These are phyloP conservation scores for Sambucus nigra DNA, from an alignment of 129 eudicot genomes.

Conservation along the genomic window DNA sequence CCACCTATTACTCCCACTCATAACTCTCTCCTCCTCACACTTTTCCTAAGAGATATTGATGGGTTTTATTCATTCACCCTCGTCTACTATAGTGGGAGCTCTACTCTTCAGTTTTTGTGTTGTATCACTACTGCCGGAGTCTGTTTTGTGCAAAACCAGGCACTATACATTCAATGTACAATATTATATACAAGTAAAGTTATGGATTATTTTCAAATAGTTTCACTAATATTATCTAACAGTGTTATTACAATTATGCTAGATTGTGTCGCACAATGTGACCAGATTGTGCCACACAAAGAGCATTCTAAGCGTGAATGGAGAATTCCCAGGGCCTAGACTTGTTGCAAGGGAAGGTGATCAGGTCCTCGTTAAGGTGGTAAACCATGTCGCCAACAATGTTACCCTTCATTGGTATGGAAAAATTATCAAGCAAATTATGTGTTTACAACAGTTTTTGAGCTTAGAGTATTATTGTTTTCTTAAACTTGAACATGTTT, in stretches of 20 bases:
- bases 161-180: conserved; percentile 32
- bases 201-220: not conserved
- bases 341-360: conserved; percentile 28
- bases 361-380: conserved; percentile 18
- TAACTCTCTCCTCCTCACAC: not conserved
- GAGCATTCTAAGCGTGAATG: conserved; percentile 20
- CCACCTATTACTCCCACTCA: not conserved
- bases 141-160: conserved; percentile 18
- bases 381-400: conserved; percentile 17
- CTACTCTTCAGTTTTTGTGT: conserved; percentile 6
- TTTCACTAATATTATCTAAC: not conserved
- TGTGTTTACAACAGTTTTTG: not conserved
- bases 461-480: no score
- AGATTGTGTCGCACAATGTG: conserved; percentile 26
- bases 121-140: conserved; percentile 10
- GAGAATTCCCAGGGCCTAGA: conserved; percentile 24
- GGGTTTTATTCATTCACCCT: not conserved
- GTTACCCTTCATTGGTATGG: conserved; percentile 28
- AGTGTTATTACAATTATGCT: not conserved
- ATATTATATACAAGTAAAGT: not conserved
- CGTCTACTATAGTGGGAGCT: conserved; percentile 10
- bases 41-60: not conserved
- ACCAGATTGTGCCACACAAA: conserved; percentile 30
- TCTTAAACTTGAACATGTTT: no score
- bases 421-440: not conserved